These are phyloP conservation scores for Garcia nutans DNA, from an alignment of 345 rosid genomes.

Conservation along the genomic window DNA sequence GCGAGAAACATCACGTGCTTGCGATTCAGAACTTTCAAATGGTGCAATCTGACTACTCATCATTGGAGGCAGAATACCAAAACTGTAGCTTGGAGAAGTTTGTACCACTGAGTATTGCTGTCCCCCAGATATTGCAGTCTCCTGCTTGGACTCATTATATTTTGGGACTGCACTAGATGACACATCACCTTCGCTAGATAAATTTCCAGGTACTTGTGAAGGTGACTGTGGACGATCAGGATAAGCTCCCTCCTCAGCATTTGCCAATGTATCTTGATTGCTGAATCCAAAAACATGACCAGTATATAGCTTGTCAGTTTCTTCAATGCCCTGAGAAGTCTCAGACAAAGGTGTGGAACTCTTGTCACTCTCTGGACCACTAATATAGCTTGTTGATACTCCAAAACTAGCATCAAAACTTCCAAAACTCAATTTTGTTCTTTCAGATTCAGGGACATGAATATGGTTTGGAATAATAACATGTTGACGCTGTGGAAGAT, in stretches of 20 bases:
- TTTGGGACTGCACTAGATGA: constrained; percentile 46
- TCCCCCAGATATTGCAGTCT: constrained; percentile 47
- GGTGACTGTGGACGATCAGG: constrained; percentile 48
- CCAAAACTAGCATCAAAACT: constrained; percentile 86
- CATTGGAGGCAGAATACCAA: constrained; percentile 63
- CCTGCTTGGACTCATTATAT: constrained; percentile 61
- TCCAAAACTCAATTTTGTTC: constrained; percentile 87
- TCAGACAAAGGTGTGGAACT: constrained; percentile 64
- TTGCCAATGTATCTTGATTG: constrained; percentile 36
- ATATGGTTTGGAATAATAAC: constrained; percentile 91
- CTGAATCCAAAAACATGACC: constrained; percentile 38
- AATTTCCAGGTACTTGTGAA: constrained; percentile 46
- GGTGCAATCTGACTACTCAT: constrained; percentile 59
- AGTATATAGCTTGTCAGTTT: constrained; percentile 32
- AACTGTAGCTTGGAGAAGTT: constrained; percentile 54
- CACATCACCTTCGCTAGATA: constrained; percentile 55
- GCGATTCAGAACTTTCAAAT: constrained; percentile 74
- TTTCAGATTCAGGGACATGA: constrained; percentile 91
- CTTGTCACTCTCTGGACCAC: constrained; percentile 58
- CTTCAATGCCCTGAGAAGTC: constrained; percentile 57
- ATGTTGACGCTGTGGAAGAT: constrained; percentile 73
- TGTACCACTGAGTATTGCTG: constrained; percentile 60
- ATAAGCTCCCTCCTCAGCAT: constrained; percentile 54
- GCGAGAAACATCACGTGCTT: constrained; percentile 66
- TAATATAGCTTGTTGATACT: constrained; percentile 34